Percentiles rank a stretch among this genome's conserved stretches.
These are phyloP conservation scores for Diaporthe citrichinensis DNA, from an alignment of 2,329 filamentous ascomycete species.

Conservation along the genomic window DNA sequence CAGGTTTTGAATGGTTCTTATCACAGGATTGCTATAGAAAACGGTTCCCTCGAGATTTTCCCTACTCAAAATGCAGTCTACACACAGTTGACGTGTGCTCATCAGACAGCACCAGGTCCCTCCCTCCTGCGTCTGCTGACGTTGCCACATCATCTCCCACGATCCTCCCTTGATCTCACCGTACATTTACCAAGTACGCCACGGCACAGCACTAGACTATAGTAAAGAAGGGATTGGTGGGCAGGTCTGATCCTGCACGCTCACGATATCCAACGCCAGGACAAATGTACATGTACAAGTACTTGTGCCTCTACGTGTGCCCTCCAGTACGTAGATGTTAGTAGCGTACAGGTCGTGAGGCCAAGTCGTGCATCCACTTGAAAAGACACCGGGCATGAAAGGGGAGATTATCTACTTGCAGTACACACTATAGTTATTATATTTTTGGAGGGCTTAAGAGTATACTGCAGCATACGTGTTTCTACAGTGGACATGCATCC, in stretches of 20 bases:
- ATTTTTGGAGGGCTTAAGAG: neutral
- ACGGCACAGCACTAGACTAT: conserved; percentile 1
- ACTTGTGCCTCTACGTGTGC: neutral
- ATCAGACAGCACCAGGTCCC: conserved; percentile 13
- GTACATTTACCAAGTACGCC: neutral
- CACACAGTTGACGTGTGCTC: neutral
- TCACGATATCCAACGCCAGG: neutral
- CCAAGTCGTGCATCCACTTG: neutral
- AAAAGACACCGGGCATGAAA: too few relatives aligned
- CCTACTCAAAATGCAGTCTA: neutral
- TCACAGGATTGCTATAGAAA: neutral
- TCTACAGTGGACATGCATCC: too few relatives aligned
- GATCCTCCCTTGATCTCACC: neutral
- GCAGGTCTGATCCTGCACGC: neutral
- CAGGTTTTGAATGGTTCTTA: neutral
- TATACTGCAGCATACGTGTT: too few relatives aligned
- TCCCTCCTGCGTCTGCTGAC: conserved; percentile 17
- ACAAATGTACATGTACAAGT: neutral
- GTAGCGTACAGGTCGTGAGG: neutral
- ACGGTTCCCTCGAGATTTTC: neutral
- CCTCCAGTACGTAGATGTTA: neutral
- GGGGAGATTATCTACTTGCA: too few relatives aligned
- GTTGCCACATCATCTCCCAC: conserved; percentile 15
- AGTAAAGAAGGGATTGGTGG: neutral
- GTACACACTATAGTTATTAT: neutral